Evolutionary conservation across 2,329 filamentous ascomycete species (phyloP).

Genomic region (Penicillium sp.): DNA sequence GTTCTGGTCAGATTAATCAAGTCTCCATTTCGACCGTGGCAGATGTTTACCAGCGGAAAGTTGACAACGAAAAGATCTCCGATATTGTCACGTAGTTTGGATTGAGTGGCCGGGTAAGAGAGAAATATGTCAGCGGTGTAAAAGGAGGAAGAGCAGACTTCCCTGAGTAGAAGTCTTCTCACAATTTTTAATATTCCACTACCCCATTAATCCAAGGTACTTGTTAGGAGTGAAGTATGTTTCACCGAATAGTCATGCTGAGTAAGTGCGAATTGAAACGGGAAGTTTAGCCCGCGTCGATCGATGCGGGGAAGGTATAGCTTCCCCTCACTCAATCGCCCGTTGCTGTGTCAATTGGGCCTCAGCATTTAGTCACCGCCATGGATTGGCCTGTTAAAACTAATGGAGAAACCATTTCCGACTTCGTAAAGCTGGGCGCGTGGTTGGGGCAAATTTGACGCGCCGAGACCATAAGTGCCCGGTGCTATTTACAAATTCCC

Average conservation of each 20-base stretch:
- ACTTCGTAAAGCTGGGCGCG: not conserved
- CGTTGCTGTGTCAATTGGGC: not conserved
- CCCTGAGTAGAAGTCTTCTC: too few species aligned
- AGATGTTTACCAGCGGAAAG: too few species aligned
- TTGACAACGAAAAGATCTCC: too few species aligned
- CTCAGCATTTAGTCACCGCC: not conserved
- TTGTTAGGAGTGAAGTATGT: too few species aligned
- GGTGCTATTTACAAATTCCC: not conserved
- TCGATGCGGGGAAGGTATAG: not conserved
- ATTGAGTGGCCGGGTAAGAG: too few species aligned
- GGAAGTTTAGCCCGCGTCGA: not conserved
- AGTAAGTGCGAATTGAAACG: not conserved
- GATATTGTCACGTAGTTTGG: too few species aligned
- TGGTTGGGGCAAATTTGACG: not conserved
- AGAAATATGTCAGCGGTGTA: too few species aligned
- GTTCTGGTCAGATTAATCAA: too few species aligned
- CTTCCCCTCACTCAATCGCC: not conserved
- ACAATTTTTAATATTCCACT: not conserved
- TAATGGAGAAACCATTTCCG: not conserved
- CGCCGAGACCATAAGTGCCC: not conserved
- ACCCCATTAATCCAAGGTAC: not conserved
- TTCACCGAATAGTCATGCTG: not conserved
- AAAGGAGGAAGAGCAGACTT: too few species aligned
- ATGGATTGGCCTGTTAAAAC: not conserved
- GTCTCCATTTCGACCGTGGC: too few species aligned